phyloP scores from a whole-genome alignment of 1,284 basidiomycete genomes.

The Lentinula novae-zelandiae region DNA sequence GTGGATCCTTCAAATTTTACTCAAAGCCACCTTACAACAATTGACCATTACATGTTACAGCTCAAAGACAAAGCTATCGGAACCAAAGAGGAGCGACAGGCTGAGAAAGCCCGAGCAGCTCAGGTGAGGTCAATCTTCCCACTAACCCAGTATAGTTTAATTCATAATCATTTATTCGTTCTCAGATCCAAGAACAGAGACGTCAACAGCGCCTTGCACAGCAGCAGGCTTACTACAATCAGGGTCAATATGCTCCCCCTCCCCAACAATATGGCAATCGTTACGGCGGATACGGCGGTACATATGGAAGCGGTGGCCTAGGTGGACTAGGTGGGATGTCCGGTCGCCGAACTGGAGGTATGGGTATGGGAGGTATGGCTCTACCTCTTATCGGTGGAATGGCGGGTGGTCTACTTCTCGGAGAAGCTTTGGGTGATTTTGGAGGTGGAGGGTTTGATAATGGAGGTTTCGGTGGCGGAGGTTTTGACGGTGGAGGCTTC shows the following conservation, averaged over 20 bases:
- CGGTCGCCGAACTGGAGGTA: constrained; percentile 1
- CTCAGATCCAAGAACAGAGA: constrained; percentile 25
- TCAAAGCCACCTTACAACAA: neutral
- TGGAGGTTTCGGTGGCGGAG: constrained; percentile 20
- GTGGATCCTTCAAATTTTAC: neutral
- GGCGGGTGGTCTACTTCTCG: constrained; percentile 57
- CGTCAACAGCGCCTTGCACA: constrained; percentile 25
- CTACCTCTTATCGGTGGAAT: constrained; percentile 55
- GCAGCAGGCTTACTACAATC: constrained; percentile 5
- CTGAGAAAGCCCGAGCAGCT: constrained; percentile 32
- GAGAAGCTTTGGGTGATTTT: constrained; percentile 37
- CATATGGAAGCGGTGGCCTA: constrained; percentile 12
- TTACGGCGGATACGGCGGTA: constrained; percentile 18
- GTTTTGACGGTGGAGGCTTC: constrained; percentile 19
- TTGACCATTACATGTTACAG: constrained; percentile 13
- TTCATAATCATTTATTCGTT: too few species aligned
- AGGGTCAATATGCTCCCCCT: constrained; percentile 10
- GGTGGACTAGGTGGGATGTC: constrained; percentile 5
- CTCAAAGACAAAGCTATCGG: constrained; percentile 61
- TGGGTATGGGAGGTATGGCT: constrained; percentile 33
- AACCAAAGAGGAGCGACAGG: constrained; percentile 61
- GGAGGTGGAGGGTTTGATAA: constrained; percentile 9
- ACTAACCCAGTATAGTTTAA: neutral
- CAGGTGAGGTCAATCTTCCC: constrained; percentile 28
- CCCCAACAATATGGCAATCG: constrained; percentile 10